These are phyloP conservation scores for Phylloporus scabripes DNA, from an alignment of 768 basidiomycete genomes.

Conservation along the genomic window DNA sequence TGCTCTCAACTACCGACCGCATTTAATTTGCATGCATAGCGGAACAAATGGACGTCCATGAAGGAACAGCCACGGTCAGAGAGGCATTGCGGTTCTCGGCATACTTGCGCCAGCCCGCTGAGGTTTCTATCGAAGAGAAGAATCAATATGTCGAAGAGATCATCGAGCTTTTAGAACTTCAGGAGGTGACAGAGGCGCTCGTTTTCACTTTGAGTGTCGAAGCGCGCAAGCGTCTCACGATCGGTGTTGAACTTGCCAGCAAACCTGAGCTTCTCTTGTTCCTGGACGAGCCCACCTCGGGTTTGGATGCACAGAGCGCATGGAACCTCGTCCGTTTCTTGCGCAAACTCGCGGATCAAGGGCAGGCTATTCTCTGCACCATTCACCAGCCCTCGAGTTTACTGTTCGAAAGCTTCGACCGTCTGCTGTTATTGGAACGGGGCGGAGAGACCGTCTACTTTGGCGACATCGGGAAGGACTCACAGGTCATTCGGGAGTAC, in stretches of 20 bases:
- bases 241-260: slow-evolving; percentile 87
- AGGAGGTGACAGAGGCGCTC: slow-evolving; percentile 78
- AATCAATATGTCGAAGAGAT: slow-evolving; percentile 77
- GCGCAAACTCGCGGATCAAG: slow-evolving; percentile 75
- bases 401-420: slow-evolving; percentile 83
- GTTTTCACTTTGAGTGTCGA: slow-evolving; percentile 65
- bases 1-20: slow-evolving; percentile 18
- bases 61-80: slow-evolving; percentile 75
- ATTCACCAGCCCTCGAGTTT: slow-evolving; percentile 86
- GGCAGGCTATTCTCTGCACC: slow-evolving; percentile 86
- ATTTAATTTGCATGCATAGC: slow-evolving; percentile 35
- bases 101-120: slow-evolving; percentile 70
- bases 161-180: slow-evolving; percentile 78
- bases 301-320: slow-evolving; percentile 60
- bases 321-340: slow-evolving; percentile 82
- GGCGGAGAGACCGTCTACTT: slow-evolving; percentile 95
- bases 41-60: slow-evolving; percentile 85
- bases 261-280: slow-evolving; percentile 37
- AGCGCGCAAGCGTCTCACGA: slow-evolving; percentile 81
- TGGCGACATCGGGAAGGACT: slow-evolving; percentile 79
- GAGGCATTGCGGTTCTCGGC: slow-evolving; percentile 86
- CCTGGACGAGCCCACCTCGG: slow-evolving; percentile 47
- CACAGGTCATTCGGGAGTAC: slow-evolving; percentile 63
- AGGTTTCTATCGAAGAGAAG: slow-evolving; percentile 66
- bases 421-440: slow-evolving; percentile 57